Evolutionary conservation across 805 yeast species (phyloP), one percentile per base, ranked within the genome.

Genomic region (Cyberlindnera xylosilytica): DNA sequence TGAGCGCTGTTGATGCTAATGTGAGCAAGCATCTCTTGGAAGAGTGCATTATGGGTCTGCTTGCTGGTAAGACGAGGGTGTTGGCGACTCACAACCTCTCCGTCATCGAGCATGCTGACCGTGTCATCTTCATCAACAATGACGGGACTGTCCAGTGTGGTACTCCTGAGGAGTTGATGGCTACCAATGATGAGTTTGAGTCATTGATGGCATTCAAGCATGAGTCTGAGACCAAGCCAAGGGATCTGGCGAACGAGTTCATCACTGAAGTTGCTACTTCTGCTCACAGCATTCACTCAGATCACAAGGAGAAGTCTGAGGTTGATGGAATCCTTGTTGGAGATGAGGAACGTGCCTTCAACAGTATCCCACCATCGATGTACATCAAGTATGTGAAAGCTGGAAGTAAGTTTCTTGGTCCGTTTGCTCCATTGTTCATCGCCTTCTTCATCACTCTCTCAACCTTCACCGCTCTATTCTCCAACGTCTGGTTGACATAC

Each of bases 11-110:
- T 19, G 89, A 82, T 63, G 78, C 84, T 4, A 79, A 81, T 54
- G 88, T 82, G 36, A 93, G 91, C n/a, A 75, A 76, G 43, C 85
- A 79, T 49, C 82, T 86, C 36, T 74, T 83, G 68, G 74, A 79
- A 36, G 66, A 74, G 17, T 87, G 95, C 60, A 54, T 87, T 26
- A 42, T 73, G 42, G 87, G 84, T 0, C 47, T 76, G 24, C 56
- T 87, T 43, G 60, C 63, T 26, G 61, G 64, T 10, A 76, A 73
- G 52, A 88, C 96, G 0, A 72, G 91, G 49, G 97, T 91, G 10
- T 66, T 87, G 55, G 93, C 95, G 4, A 87, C 96, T 0, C 95
- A 87, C 60, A 95, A 88, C 58, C 66, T 87, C 42, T 74, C 84
- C 8, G 65, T 87, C 44, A 72, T 87, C 42, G 72, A 74, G 12